Conservation (phyloP, 2,329 filamentous ascomycete genomes). For the Scytalidium sp. region DNA sequence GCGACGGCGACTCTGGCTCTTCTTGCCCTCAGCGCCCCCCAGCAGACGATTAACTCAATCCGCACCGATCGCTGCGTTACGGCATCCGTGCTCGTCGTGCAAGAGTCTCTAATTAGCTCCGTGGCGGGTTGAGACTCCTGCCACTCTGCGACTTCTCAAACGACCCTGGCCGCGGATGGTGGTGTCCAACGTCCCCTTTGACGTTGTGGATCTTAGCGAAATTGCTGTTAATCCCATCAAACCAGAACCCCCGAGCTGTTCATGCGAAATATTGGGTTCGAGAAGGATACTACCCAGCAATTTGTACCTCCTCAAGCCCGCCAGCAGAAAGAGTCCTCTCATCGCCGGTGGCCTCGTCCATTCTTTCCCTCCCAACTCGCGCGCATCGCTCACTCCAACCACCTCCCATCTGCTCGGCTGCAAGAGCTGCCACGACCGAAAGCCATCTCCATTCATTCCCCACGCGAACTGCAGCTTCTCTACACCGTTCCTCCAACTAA, state of each 20-base stretch:
- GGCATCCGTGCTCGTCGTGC: not conserved
- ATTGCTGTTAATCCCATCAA: constrained; percentile 13
- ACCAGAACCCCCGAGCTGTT: constrained; percentile 16
- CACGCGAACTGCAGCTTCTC: not conserved
- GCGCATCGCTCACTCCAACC: not conserved
- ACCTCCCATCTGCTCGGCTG: not conserved
- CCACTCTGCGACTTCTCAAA: too few relatives aligned
- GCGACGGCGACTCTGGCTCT: not conserved
- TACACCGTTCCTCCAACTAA: not conserved
- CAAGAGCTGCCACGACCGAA: not conserved
- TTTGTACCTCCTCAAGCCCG: not conserved
- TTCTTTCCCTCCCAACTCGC: not conserved
- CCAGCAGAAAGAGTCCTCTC: not conserved
- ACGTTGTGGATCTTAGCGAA: constrained; percentile 15
- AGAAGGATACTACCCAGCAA: not conserved
- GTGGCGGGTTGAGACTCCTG: too few relatives aligned
- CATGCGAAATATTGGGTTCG: not conserved
- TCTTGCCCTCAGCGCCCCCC: not conserved
- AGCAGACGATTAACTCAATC: not conserved
- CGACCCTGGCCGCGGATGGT: not conserved
- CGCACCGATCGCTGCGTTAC: too few relatives aligned
- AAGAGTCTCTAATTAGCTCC: too few relatives aligned
- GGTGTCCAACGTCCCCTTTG: not conserved
- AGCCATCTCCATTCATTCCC: not conserved
- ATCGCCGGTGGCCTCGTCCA: not conserved